A percentile compares a stretch with the other conserved stretches of the same genome.
These are phyloP conservation scores for Oenanthe javanica DNA, from an alignment of 140 eudicot genomes.

Conservation along the genomic window DNA sequence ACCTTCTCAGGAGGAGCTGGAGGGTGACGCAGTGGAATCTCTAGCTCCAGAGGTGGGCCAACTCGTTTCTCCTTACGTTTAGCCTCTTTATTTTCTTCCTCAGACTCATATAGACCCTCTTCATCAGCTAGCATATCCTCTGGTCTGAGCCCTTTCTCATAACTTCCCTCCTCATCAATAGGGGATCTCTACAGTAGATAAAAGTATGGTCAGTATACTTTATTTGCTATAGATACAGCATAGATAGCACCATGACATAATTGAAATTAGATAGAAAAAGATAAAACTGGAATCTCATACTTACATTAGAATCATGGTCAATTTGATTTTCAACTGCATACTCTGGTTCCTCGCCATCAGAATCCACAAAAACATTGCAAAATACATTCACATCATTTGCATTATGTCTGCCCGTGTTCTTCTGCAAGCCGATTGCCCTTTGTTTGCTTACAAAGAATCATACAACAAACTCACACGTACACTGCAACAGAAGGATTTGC, in stretches of 20 bases:
- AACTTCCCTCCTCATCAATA: conserved; percentile 68
- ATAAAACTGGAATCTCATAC: conserved; percentile 14
- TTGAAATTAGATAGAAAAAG: neutral
- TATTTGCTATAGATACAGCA: neutral
- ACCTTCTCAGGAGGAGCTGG: conserved; percentile 91
- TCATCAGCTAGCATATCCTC: conserved; percentile 94
- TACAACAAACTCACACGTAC: no score
- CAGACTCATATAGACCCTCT: conserved; percentile 79
- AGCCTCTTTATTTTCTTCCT: conserved; percentile 56
- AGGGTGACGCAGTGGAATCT: conserved; percentile 83
- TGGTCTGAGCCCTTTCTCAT: conserved; percentile 64
- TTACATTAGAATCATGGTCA: conserved; percentile 59
- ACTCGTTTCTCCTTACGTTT: conserved; percentile 74
- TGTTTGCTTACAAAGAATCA: no score
- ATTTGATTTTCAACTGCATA: conserved; percentile 52
- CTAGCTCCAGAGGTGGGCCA: conserved; percentile 92
- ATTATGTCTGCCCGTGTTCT: no score
- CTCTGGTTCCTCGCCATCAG: conserved; percentile 84
- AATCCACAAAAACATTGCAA: conserved; percentile 97
- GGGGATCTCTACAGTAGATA: conserved; percentile 57
- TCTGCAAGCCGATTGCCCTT: no score
- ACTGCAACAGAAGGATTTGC: no score
- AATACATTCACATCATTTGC: no score
- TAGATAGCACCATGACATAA: neutral
- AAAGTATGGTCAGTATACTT: conserved; percentile 11